Evolutionary conservation across 2,329 filamentous ascomycete genomes (phyloP), one percentile per base, ranked within the genome.

Genomic region (Trichoderma afroharzianum): DNA sequence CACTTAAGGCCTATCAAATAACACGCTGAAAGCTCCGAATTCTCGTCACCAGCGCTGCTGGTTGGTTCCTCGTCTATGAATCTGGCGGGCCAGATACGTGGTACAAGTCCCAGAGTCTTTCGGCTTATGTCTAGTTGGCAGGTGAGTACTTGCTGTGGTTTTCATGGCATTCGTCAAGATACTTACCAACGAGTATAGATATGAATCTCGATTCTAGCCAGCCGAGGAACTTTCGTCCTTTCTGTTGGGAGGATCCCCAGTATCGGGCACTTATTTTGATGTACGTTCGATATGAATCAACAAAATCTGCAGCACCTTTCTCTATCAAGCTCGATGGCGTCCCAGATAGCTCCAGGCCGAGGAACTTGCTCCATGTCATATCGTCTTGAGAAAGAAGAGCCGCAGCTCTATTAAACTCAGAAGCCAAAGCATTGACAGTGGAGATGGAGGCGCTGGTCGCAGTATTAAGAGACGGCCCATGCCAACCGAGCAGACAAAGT

Each of bases 171-270:
- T 62, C 18, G 12, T 50, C 3, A 33, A 33, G 3, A 8, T 12
- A 81, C 85, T 80, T 80, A 88, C 88, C 87, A 72, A 88, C 85
- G 24, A 92, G 83, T 39, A 92, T 80, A 71, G 83, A 81, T 2
- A 88, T 83, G 69, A 86, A 89, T 69, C 87, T 84, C 8, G 88
- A 90, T 75, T 92, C 90, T 2, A 92, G 78, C 90, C 90, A 92
- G 12, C 88, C 88, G 0, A 91, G 80, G 62, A 91, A 85, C 14
- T 83, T 81, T 24, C 85, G 86, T 1, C 88, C 87, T 68, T 85
- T 88, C 1, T 83, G 80, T 1, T 84, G 79, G 2, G 88, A 88
- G 7, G 85, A 80, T 1, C 89, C 89, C 90, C 90, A 92, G 78
- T 90, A 92, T 61, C 90, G 88, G 1, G 88, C 83, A 71, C 90